Conservation (phyloP, 345 rosid species). For the Citropsis articulata region DNA sequence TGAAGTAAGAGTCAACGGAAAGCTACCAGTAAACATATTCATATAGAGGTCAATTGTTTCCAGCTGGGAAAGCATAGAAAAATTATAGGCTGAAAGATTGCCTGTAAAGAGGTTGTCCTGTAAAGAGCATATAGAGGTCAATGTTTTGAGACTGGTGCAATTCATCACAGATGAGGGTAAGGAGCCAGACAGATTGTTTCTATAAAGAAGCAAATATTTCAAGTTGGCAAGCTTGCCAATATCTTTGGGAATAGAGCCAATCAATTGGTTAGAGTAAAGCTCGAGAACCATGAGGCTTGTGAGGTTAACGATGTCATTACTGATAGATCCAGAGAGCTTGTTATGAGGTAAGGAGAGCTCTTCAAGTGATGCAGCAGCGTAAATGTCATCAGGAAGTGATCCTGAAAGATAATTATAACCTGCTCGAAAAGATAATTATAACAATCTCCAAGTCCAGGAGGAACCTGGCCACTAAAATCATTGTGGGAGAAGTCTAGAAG, state of each 20-base stretch:
- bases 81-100: neutral
- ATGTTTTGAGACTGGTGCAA: neutral
- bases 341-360: neutral
- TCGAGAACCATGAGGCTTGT: neutral
- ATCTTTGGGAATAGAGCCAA: neutral
- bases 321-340: conserved; percentile 4
- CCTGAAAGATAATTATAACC: conserved; percentile 20
- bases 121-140: too few relatives aligned
- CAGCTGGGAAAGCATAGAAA: conserved; percentile 1
- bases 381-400: neutral
- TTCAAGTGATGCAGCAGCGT: neutral
- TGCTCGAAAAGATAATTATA: conserved; percentile 4
- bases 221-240: conserved; percentile 6
- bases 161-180: conserved; percentile 4
- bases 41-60: neutral
- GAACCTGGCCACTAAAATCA: neutral
- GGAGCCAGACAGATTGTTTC: neutral
- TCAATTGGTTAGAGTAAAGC: conserved; percentile 5
- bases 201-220: neutral
- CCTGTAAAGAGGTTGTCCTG: neutral
- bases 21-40: conserved; percentile 1
- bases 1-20: neutral
- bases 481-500: conserved; percentile 12
- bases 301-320: neutral
- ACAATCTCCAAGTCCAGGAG: conserved; percentile 10